These are phyloP conservation scores for Lepidium campestre DNA, from an alignment of 441 rosid species.

Conservation along the genomic window DNA sequence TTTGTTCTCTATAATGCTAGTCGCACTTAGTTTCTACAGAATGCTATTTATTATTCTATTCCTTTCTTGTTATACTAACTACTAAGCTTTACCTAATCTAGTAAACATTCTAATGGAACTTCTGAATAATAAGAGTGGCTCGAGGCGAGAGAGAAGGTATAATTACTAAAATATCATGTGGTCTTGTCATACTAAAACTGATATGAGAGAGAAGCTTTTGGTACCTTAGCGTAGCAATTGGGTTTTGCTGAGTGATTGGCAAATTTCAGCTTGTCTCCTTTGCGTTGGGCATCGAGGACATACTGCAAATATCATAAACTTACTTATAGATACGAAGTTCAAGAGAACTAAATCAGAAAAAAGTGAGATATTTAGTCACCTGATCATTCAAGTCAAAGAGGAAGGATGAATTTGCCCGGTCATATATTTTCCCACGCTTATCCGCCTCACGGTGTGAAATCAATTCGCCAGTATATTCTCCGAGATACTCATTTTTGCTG, in stretches of 20 bases:
- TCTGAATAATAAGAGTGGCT: neutral
- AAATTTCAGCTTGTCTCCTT: conserved; percentile 88
- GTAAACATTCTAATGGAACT: neutral
- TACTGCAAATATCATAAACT: conserved; percentile 8
- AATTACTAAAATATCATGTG: neutral
- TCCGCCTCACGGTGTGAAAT: conserved; percentile 83
- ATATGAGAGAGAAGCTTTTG: neutral
- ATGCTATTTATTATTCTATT: neutral
- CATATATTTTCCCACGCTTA: conserved; percentile 72
- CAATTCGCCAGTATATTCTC: conserved; percentile 94
- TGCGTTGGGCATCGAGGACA: conserved; percentile 50
- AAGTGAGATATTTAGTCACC: conserved; percentile 36
- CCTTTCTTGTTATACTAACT: neutral
- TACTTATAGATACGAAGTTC: neutral
- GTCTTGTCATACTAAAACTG: neutral
- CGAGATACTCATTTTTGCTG: conserved; percentile 62
- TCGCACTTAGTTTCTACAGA: neutral
- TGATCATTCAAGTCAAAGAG: conserved; percentile 91
- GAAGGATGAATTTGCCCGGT: conserved; percentile 41
- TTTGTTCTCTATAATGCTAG: neutral
- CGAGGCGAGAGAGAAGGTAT: neutral
- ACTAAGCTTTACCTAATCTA: neutral
- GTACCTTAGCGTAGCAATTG: conserved; percentile 89
- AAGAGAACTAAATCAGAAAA: neutral
- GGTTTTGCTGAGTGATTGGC: conserved; percentile 89